Evolutionary conservation across 2,329 filamentous ascomycete genomes (phyloP), one percentile per base, ranked within the genome.

Genomic region (Lithohypha guttulata): DNA sequence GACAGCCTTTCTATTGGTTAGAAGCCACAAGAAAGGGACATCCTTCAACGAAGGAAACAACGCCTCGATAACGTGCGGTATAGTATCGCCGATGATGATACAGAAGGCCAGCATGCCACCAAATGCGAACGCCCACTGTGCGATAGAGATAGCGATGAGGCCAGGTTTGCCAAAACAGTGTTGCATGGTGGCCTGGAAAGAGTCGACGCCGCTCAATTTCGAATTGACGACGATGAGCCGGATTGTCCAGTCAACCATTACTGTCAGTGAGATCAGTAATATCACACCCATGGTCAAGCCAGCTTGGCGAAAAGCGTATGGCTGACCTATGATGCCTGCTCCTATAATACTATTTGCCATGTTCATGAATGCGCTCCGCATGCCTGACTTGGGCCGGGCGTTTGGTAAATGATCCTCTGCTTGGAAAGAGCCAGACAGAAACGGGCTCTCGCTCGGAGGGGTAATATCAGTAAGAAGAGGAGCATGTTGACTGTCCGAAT

Each of bases 321-420:
- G 87, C 63, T 98, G 91, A 3, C 84, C 77, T 51, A 81, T 80
- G 43, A 81, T 80, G 2, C 77, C 77, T 20, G 77, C 77, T 20
- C 77, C 77, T 45, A 98, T 95, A 59, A 98, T 98, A 53, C 84
- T 93, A 66, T 98, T 98, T 47, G 91, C 89, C 91, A 98, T 98
- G 64, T 98, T 98, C 86, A 96, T 94, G 52, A 98, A 96, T 2
- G 91, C 89, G 57, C 81, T 84, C 46, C 74, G 71, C 63, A 96
- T 71, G 4, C 82, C 81, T 42, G 84, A 93, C 63, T 89, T 89
- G 32, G 89, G 86, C 41, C 87, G 72, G 14, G 73, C 70, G 46
- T 60, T 68, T 50, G 77, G 73, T 41, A 79, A 56, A 43, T 75
- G 62, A 36, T 78, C 71, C 50, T 76, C 71, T 0, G 71, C 66